Evolutionary conservation across 2,329 filamentous ascomycete genomes (phyloP).

Genomic region (Trichoderma guizhouense): DNA sequence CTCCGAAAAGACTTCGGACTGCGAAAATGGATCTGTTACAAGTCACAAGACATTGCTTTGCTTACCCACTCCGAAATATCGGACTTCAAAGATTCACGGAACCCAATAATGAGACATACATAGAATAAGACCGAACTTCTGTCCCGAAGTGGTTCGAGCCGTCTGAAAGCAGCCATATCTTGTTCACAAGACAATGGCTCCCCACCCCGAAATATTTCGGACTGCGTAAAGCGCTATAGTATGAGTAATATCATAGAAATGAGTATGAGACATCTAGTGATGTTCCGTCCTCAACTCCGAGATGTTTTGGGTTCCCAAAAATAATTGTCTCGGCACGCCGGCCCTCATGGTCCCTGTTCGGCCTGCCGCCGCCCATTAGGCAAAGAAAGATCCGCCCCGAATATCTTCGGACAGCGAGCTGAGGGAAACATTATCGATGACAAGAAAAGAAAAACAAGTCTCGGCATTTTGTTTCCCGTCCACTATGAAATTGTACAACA

Average conservation of each 20-base stretch:
- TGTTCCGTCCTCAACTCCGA: background rate
- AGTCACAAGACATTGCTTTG: background rate
- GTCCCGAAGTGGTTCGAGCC: background rate
- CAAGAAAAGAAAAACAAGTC: background rate
- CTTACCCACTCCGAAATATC: background rate
- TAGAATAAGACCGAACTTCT: background rate
- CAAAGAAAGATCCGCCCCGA: background rate
- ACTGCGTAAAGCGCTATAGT: background rate
- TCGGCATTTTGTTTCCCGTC: background rate
- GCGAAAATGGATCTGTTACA: background rate
- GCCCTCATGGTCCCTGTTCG: background rate
- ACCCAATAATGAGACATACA: background rate
- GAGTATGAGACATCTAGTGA: background rate
- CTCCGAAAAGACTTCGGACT: background rate
- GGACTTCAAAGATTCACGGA: background rate
- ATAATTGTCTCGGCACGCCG: background rate
- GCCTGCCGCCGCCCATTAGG: background rate
- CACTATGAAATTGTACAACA: background rate
- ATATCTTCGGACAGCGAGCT: background rate
- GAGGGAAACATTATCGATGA: background rate
- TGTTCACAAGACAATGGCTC: background rate
- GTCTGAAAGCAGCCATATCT: background rate
- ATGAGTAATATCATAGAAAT: background rate
- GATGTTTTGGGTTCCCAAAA: background rate
- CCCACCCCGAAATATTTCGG: background rate